phyloP scores from a whole-genome alignment of 2,329 filamentous ascomycete genomes.

The Colletotrichum higginsianum region DNA sequence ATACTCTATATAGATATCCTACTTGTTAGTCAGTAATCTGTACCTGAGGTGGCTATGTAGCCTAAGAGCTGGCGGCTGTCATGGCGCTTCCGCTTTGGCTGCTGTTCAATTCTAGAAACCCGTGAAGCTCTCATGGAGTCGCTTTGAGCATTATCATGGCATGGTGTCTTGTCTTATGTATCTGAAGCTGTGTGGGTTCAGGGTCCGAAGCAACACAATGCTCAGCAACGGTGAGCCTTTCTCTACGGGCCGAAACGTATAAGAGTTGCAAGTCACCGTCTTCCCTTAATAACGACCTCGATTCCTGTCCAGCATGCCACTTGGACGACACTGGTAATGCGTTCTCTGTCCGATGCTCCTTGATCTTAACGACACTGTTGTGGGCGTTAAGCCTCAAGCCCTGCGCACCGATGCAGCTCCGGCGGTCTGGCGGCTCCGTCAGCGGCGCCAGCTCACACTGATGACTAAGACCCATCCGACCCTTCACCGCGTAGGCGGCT shows the following conservation, averaged over 20 bases:
- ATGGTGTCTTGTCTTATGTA: not conserved
- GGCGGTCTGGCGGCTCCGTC: constrained; percentile 32
- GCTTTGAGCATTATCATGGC: not conserved
- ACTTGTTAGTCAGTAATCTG: too few species aligned
- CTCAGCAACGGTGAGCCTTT: not conserved
- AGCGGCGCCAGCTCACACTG: constrained; percentile 28
- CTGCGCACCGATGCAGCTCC: not conserved
- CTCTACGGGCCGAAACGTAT: not conserved
- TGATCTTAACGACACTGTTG: not conserved
- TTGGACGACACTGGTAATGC: not conserved
- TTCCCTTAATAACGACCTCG: too few species aligned
- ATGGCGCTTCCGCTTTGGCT: too few species aligned
- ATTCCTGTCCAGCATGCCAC: not conserved
- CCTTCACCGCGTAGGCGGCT: constrained; percentile 13
- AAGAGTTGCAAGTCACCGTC: too few species aligned
- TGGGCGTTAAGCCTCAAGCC: not conserved
- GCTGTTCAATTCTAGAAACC: not conserved
- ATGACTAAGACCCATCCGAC: constrained; percentile 26
- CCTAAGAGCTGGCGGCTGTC: too few species aligned
- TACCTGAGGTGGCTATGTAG: too few species aligned
- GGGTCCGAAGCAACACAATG: constrained; percentile 15
- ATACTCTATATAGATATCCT: too few species aligned
- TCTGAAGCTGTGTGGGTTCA: not conserved
- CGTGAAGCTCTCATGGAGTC: not conserved
- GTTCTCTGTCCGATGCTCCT: not conserved